Base-by-base conservation (phyloP, 179 eudicot genomes). In the Nepenthes alata region DNA sequence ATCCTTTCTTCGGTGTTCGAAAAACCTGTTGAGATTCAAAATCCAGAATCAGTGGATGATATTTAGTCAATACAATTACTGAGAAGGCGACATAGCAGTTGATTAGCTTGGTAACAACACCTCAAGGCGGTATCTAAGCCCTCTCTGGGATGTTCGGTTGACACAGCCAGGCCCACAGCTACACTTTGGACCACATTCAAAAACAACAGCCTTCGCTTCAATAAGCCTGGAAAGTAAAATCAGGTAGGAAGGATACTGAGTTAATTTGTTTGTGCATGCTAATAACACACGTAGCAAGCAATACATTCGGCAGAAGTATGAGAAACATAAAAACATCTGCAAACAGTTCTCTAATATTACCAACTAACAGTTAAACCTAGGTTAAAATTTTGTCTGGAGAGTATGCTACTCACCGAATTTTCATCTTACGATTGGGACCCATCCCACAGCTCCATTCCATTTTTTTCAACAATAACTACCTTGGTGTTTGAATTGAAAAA, bases 141-240 rank as follows among this genome's bases (percentile, higher is more conserved):
- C 89, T 50, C 58, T 75, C 58, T 89, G 98, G 38, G 97, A 85
- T 41, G 85, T 79, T 10, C 93, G 73, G 44, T 87, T 93, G 49
- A 89, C 74, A 72, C 98, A 93, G 11, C 55, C 57, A 47, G 90
- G 80, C 25, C 91, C 95, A 64, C 98, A 93, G 1, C 84, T 79
- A 74, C 98, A 93, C 51, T 85, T 83, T 35, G 90, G 91, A 38
- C 96, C 95, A 53, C 98, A 93, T 66, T 93, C 98, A 69, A 89
- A 93, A 1, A 93, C 93, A 45, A 93, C 85, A 49, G 81, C 90
- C 67, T 81, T 87, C 1, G 98, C 90, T 65, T 89, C 96, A 72
- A 89, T 65, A 1, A 93, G 77, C 75, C 98, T 89, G 74, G 5
- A 57, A 66, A 59, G 13, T 11, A 63, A 67, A 47, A 34, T 25